Base-by-base conservation (phyloP, 2,329 filamentous ascomycete species). In the Aspergillus pseudonomiae region DNA sequence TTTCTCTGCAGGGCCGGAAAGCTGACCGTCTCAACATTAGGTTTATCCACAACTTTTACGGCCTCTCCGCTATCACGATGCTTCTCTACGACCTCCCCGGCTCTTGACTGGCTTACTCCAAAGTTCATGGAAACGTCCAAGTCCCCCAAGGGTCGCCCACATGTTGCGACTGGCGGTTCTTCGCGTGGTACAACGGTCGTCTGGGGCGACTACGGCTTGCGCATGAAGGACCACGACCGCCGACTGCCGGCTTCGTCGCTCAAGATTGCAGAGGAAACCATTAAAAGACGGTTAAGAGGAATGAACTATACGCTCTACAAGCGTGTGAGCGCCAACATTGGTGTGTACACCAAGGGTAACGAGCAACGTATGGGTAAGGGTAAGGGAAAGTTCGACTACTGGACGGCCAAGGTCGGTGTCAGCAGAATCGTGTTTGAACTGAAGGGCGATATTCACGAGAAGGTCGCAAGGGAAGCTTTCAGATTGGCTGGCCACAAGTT, bases 331-430 rank as follows among this genome's bases (percentile, higher is more conserved):
- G 95, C 94, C 68, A 97, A 96, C 75, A 91, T 98, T 69, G 95
- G 94, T 75, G 96, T 99, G 26, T 99, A 95, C 79, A 90, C 93
- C 63, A 95, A 91, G 78, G 95, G 95, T 63, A 99, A 98, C 74
- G 95, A 99, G 82, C 91, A 93, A 78, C 91, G 95, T 86, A 99
- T 99, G 96, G 95, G 95, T 78, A 99, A 98, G 81, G 95, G 95
- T 81, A 99, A 99, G 79, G 95, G 95, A 71, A 91, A 90, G 66
- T 98, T 99, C 76, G 95, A 99, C 77, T 92, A 96, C 76, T 99
- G 95, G 95, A 93, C 94, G 5, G 88, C 91, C 26, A 89, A 94
- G 79, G 89, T 98, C 70, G 89, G 93, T 10, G 92, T 98, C 58
- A 97, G 91, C 80, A 92, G 95, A 78, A 88, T 99, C 56, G 83